Evolutionary conservation across 148 eudicot genomes (phyloP).

Genomic region (Rhododendron molle): DNA sequence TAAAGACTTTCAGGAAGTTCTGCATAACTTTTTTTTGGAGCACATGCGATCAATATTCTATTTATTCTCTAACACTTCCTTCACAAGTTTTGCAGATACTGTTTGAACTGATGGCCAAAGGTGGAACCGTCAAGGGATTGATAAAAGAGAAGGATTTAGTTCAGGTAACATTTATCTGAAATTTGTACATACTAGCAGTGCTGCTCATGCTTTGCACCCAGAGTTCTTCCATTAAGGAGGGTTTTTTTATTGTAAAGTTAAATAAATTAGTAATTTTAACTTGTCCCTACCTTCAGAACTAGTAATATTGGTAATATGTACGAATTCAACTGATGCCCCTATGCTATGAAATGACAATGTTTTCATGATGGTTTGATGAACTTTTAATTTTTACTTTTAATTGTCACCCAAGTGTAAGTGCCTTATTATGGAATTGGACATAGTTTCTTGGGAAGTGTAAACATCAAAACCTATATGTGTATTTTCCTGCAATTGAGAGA

Average conservation of each 20-base stretch:
- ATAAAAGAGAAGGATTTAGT: conserved; percentile 87
- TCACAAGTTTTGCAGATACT: conserved; percentile 55
- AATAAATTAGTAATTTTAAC: neutral
- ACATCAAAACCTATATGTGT: neutral
- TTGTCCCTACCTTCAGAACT: neutral
- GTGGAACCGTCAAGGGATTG: conserved; percentile 93
- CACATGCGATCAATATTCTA: neutral
- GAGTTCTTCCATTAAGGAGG: neutral
- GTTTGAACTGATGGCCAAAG: conserved; percentile 84
- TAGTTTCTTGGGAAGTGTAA: neutral
- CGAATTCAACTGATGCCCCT: neutral
- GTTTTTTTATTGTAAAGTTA: neutral
- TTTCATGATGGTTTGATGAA: neutral
- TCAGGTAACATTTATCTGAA: conserved; percentile 48
- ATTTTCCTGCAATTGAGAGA: neutral
- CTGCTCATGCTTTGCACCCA: neutral
- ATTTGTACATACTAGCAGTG: neutral
- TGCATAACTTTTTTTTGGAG: neutral
- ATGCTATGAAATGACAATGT: neutral
- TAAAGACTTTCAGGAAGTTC: neutral
- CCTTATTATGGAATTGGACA: neutral
- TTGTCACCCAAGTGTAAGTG: neutral
- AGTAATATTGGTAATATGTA: neutral
- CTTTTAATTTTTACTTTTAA: neutral
- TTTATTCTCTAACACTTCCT: neutral